Evolutionary conservation across 23 red algal species (phyloP), one percentile per base, ranked within the genome.

Genomic region (Porphyridium purpureum): DNA sequence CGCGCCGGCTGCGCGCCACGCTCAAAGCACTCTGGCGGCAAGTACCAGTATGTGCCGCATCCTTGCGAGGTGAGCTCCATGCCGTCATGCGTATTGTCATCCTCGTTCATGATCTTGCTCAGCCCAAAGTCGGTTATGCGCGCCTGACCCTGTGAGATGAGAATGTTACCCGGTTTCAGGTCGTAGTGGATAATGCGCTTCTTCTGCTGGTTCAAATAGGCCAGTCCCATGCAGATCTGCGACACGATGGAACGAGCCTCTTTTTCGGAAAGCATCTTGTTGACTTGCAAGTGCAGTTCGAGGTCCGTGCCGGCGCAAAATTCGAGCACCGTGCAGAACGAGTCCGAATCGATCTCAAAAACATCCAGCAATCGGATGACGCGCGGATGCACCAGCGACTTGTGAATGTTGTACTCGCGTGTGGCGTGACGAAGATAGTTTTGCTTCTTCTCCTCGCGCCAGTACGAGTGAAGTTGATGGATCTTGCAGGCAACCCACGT

Each of bases 111-210:
- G 4, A 80, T 66, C 31, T 92, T 92, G 14, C 66, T 74, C 5
- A 94, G 77, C 20, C 88, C 88, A 67, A 94, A 94, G 47, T 94
- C 88, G 11, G 88, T 85, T 24, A 94, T 94, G 58, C 77, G 78
- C 15, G 78, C 88, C 36, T 94, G 67, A 35, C 88, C 88, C 29
- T 94, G 70, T 24, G 57, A 47, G 49, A 83, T 42, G n/a, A 94
- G 64, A 40, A 94, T 94, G 49, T 94, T 94, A 9, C 78, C 88
- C 2, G 88, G 88, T 36, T 94, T 94, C 29, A 94, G 66, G 66
- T 94, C 88, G 67, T 85, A 85, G 69, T 94, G 88, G 55, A 94
- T 85, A 47, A 94, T 74, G 27, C 76, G 59, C 21, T 64, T 36
- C 28, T 60, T 33, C 29, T 79, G 83, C 34, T 82, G 50, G 23